Evolutionary conservation across 2,329 filamentous ascomycete species (phyloP).

Genomic region (Fusarium scirpi): DNA sequence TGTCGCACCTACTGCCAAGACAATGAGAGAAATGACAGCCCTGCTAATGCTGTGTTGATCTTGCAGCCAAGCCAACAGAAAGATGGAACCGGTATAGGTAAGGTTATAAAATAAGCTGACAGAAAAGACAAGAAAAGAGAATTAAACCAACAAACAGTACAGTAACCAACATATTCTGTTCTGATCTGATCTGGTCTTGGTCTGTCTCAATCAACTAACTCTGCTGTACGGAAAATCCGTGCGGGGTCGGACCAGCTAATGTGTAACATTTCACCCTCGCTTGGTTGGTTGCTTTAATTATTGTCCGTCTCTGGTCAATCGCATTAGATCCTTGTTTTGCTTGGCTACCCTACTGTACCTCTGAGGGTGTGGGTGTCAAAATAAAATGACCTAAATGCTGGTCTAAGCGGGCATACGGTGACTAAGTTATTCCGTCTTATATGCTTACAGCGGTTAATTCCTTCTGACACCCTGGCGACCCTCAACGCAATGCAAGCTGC

Average conservation of each 20-base stretch:
- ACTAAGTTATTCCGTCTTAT: not conserved
- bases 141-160: not conserved
- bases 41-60: not conserved
- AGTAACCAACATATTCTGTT: not conserved
- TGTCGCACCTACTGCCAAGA: not conserved
- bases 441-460: not conserved
- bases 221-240: not conserved
- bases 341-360: not conserved
- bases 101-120: not conserved
- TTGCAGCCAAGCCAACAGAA: not conserved
- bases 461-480: not conserved
- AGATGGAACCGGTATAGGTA: not conserved
- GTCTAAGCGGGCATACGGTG: not conserved
- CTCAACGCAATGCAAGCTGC: not conserved
- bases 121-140: not conserved
- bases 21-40: not conserved
- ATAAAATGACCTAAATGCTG: not conserved
- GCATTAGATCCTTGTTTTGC: not conserved
- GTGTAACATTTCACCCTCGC: not conserved
- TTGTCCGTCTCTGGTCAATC: not conserved
- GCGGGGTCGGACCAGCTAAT: not conserved
- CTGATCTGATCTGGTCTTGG: not conserved
- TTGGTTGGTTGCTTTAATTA: not conserved
- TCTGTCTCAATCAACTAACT: slow-evolving; percentile 1
- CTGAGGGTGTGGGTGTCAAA: not conserved